Conservation (phyloP, 2,329 filamentous ascomycete species). For the Dactylellina parvicollis region DNA sequence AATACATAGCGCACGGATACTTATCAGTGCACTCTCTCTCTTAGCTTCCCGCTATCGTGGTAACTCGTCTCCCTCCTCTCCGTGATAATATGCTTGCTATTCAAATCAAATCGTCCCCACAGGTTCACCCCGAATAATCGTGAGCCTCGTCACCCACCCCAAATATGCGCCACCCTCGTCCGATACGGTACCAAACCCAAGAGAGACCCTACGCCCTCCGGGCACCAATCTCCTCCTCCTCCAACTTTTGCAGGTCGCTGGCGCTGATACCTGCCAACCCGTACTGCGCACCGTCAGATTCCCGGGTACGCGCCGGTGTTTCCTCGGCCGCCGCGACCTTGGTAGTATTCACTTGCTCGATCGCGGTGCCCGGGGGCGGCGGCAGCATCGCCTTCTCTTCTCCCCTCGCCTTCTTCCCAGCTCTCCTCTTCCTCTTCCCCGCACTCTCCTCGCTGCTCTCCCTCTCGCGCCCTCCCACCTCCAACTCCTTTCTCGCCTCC, state of each 20-base stretch:
- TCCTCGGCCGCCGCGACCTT: conserved; percentile 4
- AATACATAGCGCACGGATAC: too few relatives aligned
- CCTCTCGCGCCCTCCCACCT: background rate
- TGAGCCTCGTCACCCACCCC: too few relatives aligned
- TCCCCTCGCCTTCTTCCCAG: background rate
- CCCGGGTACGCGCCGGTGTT: conserved; percentile 9
- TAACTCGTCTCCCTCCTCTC: too few relatives aligned
- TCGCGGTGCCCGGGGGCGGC: conserved; percentile 3
- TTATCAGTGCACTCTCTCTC: too few relatives aligned
- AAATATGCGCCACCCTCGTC: too few relatives aligned
- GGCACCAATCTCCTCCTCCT: conserved; percentile 21
- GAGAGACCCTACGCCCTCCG: background rate
- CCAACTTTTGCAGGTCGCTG: conserved; percentile 38
- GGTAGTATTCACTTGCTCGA: background rate
- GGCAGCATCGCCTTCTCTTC: background rate
- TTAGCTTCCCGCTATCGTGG: too few relatives aligned
- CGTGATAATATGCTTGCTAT: too few relatives aligned
- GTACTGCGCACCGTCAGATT: conserved; percentile 48
- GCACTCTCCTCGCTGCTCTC: background rate
- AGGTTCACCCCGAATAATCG: too few relatives aligned
- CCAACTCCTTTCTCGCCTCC: conserved; percentile 8
- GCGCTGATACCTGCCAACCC: conserved; percentile 45
- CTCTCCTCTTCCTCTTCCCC: background rate
- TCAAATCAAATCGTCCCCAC: too few relatives aligned
- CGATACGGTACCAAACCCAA: background rate